Evolutionary conservation across 2,329 filamentous ascomycete species (phyloP), one percentile per base, ranked within the genome.

Genomic region (Aspergillus sp.): DNA sequence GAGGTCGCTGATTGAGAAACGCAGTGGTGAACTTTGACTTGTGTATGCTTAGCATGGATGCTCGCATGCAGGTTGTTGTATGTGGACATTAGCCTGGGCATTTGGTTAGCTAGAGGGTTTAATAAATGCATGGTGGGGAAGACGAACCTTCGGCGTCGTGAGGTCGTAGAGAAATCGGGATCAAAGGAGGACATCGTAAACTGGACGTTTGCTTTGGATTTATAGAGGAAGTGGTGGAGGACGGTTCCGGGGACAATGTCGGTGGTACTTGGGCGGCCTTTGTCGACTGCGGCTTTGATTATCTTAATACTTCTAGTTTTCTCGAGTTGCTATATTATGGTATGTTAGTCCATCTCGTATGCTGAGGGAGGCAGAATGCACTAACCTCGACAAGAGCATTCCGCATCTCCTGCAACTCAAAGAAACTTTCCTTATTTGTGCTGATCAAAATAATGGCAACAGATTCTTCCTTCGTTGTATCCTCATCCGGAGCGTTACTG

Each of bases 361-460:
- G 9, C 19, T 27, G 15, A 3, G 23, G 23, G 25, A 44, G 44
- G 23, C 45, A 41, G 35, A 44, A 39, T 44, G 9, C 22, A 41
- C 69, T 52, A 67, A 79, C 77, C 66, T 77, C 70, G 22, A 85
- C 76, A 38, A 85, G 69, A 6, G 76, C 70, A 61, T 83, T 75
- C 39, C 81, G 76, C 79, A 85, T 84, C 53, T 83, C 81, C 63
- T 93, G 84, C 58, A 98, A 76, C 46, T 88, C 85, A 65, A 88
- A 97, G 71, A 98, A 98, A 58, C 86, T 86, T 70, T 98, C 91
- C 63, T 90, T 93, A 59, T 95, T 85, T 0, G 91, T 80, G 64
- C 89, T 95, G 62, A 98, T 94, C 50, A 98, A 79, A 30, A 98
- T 82, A 50, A 97, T 84, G 20, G 91, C 93, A n/a, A 95, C 83